Percentiles rank a stretch among this genome's conserved stretches.
Evolutionary conservation across 2,329 filamentous ascomycete species (phyloP).

Genomic region (Trichophaea hybrida): DNA sequence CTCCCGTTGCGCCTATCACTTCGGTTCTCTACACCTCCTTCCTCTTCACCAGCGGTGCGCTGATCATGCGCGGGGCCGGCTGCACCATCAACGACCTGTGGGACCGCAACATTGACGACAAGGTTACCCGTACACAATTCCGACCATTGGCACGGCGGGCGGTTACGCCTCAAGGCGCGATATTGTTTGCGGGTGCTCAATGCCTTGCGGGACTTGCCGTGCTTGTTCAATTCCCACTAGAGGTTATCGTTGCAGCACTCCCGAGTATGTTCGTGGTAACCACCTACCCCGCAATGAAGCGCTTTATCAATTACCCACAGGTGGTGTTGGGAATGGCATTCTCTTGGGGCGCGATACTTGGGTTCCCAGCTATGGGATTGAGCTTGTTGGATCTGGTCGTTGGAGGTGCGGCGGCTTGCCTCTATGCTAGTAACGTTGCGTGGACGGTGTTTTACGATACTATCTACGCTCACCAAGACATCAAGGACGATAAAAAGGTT

Average conservation of each 20-base stretch:
- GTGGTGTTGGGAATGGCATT: conserved; percentile 71
- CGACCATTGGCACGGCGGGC: conserved; percentile 71
- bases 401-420: conserved; percentile 48
- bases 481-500: conserved; percentile 69
- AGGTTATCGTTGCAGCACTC: conserved; percentile 63
- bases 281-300: conserved; percentile 68
- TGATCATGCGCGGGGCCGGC: conserved; percentile 77
- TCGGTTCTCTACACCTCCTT: conserved; percentile 49
- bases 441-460: conserved; percentile 88
- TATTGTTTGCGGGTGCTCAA: conserved; percentile 61
- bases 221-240: conserved; percentile 57
- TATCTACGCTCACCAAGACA: conserved; percentile 87
- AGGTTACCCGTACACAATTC: conserved; percentile 59
- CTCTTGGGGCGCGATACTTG: conserved; percentile 79
- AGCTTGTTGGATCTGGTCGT: conserved; percentile 45
- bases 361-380: conserved; percentile 67
- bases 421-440: conserved; percentile 66
- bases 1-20: conserved; percentile 45
- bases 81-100: conserved; percentile 85
- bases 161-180: conserved; percentile 53
- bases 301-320: conserved; percentile 78
- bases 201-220: conserved; percentile 58
- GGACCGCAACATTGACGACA: conserved; percentile 74
- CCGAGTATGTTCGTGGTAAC: conserved; percentile 61
- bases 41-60: conserved; percentile 60